These are phyloP conservation scores for Phyllosticta citrichinensis DNA, from an alignment of 2,329 filamentous ascomycete genomes.

Conservation along the genomic window DNA sequence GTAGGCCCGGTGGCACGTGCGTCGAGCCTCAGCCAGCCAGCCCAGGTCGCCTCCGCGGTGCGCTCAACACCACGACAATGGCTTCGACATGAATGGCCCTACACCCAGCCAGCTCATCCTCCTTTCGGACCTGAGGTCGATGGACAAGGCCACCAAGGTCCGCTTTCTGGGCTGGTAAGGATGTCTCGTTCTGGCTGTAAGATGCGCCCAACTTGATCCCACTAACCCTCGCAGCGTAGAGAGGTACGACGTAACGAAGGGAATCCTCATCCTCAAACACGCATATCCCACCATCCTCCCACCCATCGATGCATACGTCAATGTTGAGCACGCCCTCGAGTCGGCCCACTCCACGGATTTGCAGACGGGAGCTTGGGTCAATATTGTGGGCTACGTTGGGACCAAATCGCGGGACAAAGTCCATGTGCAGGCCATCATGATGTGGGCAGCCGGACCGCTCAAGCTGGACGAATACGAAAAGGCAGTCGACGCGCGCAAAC, in stretches of 20 bases:
- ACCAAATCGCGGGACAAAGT: constrained; percentile 19
- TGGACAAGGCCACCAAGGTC: constrained; percentile 61
- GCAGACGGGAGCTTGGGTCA: constrained; percentile 74
- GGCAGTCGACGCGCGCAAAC: constrained; percentile 24
- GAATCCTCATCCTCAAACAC: constrained; percentile 58
- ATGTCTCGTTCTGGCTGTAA: constrained; percentile 12
- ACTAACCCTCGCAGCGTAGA: constrained; percentile 40
- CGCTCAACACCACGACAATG: not conserved
- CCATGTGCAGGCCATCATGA: constrained; percentile 60
- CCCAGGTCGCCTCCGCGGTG: not conserved
- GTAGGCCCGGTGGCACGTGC: constrained; percentile 2
- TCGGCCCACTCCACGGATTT: constrained; percentile 53
- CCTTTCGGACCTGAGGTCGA: constrained; percentile 35
- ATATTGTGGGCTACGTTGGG: constrained; percentile 65
- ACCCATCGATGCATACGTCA: constrained; percentile 48
- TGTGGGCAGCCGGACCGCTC: constrained; percentile 69
- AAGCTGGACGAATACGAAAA: constrained; percentile 62
- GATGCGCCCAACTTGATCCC: not conserved
- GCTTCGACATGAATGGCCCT: constrained; percentile 36
- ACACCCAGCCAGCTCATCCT: constrained; percentile 46
- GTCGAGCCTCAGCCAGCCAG: constrained; percentile 1
- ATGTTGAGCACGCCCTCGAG: constrained; percentile 62
- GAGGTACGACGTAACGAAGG: constrained; percentile 47
- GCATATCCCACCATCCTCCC: constrained; percentile 40
- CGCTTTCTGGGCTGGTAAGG: constrained; percentile 87